Evolutionary conservation across 2,329 filamentous ascomycete species (phyloP).

Genomic region (Verruconis gallopava): DNA sequence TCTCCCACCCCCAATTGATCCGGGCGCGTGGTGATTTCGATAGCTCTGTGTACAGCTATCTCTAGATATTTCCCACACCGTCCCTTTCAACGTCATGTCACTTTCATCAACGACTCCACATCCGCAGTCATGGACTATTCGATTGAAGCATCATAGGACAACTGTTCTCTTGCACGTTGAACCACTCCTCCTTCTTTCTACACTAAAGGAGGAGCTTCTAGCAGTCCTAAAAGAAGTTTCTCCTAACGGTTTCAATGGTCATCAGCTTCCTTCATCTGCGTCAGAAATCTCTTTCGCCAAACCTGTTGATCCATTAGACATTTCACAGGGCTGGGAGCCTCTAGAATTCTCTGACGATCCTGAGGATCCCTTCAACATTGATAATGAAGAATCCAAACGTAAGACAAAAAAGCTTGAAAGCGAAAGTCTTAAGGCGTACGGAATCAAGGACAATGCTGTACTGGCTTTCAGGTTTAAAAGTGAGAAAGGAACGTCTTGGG

Average conservation of each 20-base stretch:
- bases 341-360: conserved; percentile 15
- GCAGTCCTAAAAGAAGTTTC: conserved; percentile 27
- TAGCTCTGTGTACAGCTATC: no score
- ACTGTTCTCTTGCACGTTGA: conserved; percentile 35
- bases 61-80: no score
- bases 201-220: conserved; percentile 30
- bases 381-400: conserved; percentile 17
- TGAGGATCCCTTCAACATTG: conserved; percentile 15
- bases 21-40: no score
- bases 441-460: conserved; percentile 22
- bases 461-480: conserved; percentile 24
- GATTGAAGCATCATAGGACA: conserved; percentile 33
- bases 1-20: no score
- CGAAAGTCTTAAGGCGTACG: conserved; percentile 23
- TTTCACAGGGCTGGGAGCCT: conserved; percentile 27
- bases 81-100: conserved; percentile 2
- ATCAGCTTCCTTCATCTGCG: conserved; percentile 26
- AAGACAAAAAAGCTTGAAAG: conserved; percentile 26
- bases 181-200: conserved; percentile 27
- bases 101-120: conserved; percentile 8
- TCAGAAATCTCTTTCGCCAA: conserved; percentile 29
- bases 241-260: conserved; percentile 21
- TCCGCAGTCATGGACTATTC: conserved; percentile 25
- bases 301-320: conserved; percentile 27
- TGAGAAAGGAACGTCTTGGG: conserved; percentile 18